A percentile compares a stretch with the other conserved stretches of the same genome.
Conservation (phyloP, 352 stramenopile genomes). For the Globisporangium takayamanum region DNA sequence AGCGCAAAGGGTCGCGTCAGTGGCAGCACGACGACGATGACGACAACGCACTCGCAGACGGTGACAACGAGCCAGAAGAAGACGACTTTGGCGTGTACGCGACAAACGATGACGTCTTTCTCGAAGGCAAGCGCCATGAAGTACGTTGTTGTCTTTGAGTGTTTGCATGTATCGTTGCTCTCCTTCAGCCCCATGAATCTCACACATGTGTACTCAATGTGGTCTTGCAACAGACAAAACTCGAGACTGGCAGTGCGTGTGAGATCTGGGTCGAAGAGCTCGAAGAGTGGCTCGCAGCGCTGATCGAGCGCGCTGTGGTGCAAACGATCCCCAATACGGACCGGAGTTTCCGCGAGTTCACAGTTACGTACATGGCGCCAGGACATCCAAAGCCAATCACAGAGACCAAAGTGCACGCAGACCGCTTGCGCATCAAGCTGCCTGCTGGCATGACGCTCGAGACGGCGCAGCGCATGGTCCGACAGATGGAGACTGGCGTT, state of each 20-base stretch:
- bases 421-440: constrained; percentile 65
- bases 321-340: constrained; percentile 65
- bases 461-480: constrained; percentile 56
- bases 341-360: constrained; percentile 49
- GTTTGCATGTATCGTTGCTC: neutral
- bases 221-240: constrained; percentile 22
- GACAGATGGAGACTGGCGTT: constrained; percentile 29
- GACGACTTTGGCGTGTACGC: constrained; percentile 70
- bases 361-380: constrained; percentile 59
- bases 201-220: neutral
- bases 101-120: constrained; percentile 61
- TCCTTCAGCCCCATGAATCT: neutral
- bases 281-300: constrained; percentile 69
- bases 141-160: neutral
- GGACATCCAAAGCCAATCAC: constrained; percentile 28
- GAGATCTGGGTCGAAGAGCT: constrained; percentile 76
- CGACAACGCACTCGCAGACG: constrained; percentile 9
- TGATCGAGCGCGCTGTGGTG: constrained; percentile 58
- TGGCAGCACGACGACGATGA: neutral
- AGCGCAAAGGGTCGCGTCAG: neutral
- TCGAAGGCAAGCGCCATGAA: constrained; percentile 77
- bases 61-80: constrained; percentile 30
- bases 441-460: constrained; percentile 56
- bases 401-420: constrained; percentile 40
- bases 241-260: constrained; percentile 62